Percentiles rank a stretch among this genome's conserved stretches.
phyloP scores from a whole-genome alignment of 495 filamentous ascomycete species.

The Aspergillus cristatus region DNA sequence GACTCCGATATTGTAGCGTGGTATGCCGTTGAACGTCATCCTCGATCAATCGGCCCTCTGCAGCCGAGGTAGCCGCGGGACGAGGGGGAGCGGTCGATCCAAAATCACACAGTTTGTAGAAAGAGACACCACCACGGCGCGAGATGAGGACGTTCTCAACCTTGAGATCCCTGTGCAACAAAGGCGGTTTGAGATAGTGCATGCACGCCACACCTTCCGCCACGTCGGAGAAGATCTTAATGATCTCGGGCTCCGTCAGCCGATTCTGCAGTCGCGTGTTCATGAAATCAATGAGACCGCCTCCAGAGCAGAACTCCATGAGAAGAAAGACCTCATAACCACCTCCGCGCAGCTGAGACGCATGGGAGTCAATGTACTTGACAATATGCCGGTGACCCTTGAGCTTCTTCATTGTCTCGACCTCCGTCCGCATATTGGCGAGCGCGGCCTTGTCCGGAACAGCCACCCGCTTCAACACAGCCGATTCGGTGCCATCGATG shows the following conservation, averaged over 20 bases:
- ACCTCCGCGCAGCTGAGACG: conserved; percentile 81
- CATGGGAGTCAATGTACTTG: conserved; percentile 96
- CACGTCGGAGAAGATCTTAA: conserved; percentile 93
- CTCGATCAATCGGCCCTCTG: conserved; percentile 83
- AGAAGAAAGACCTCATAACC: conserved; percentile 97
- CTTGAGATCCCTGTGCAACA: conserved; percentile 92
- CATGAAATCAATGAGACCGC: conserved; percentile 98
- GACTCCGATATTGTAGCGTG: conserved; percentile 92
- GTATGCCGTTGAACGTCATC: conserved; percentile 97
- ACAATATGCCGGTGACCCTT: conserved; percentile 95
- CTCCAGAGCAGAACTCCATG: conserved; percentile 84
- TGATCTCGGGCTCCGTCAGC: conserved; percentile 91
- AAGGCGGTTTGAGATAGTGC: conserved; percentile 93
- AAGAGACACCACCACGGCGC: conserved; percentile 43
- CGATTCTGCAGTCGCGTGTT: conserved; percentile 95
- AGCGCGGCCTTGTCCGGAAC: conserved; percentile 91
- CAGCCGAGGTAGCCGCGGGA: conserved; percentile 72
- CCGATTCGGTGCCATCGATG: conserved; percentile 71
- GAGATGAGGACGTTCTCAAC: conserved; percentile 97
- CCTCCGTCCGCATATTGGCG: conserved; percentile 94
- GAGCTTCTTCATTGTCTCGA: conserved; percentile 98
- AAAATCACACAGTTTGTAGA: conserved; percentile 97
- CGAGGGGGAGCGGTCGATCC: conserved; percentile 80
- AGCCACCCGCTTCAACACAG: conserved; percentile 93
- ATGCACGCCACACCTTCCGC: conserved; percentile 96